Base-by-base conservation (phyloP, 179 eudicot genomes). In the Monotropa hypopitys region DNA sequence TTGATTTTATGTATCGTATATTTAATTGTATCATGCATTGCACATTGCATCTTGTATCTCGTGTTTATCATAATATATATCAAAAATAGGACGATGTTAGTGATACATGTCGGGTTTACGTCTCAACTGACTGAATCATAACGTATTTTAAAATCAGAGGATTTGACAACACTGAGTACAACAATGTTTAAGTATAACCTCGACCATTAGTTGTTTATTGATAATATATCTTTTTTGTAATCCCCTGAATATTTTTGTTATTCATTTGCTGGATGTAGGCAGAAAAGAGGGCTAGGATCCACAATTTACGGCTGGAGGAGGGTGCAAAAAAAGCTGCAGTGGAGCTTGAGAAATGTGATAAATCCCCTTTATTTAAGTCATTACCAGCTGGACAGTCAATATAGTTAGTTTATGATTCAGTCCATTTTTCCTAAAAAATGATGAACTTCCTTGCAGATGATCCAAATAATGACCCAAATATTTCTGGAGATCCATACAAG, bases 401-500 rank as follows among this genome's bases (percentile, higher is more conserved):
- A 42, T 20, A 15, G 0, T n/a, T 73, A 49, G n/a, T 78, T 35
- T 45, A 32, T 33, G 54, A 15, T 51, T 50, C 40, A 9, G 28
- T 20, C 15, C 65, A 16, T 5, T 26, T 59, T 13, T 61, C 67
- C 67, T 61, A 28, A 28, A 12, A 50, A 54, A 3, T 23, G 21
- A 42, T 12, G 54, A 73, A 30, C 13, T 20, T 53, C 35, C 47
- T 35, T 86, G 86, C 89, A 96, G 99, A 87, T 90, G 96, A 96
- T 85, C 99, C 99, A 43, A 85, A 69, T n/a, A 89, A 84, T 73
- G 96, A 96, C 74, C 94, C 96, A 50, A 85, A 88, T 86, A 83
- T 86, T 51, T 87, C 98, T 70, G 99, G 94, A 81, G 99, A 93
- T 81, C 99, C 99, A 20, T 96, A 93, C 86, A 96, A 96, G 87